Conservation (phyloP, 225 moss, liverwort and hornwort species). For the Neckera pumila region DNA sequence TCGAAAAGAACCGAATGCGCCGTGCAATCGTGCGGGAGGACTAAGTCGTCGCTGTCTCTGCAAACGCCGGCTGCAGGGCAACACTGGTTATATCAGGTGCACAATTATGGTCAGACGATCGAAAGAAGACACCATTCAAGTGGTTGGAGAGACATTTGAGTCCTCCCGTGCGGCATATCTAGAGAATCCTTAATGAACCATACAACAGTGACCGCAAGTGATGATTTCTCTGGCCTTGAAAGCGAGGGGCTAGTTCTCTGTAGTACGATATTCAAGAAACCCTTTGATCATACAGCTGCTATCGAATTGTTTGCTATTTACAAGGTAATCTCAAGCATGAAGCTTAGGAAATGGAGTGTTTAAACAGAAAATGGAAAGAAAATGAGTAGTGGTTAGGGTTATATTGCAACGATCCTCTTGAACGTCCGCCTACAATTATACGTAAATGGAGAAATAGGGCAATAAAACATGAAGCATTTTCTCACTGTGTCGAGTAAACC, state of each 20-base stretch:
- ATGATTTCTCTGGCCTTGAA: background rate
- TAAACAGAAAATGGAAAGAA: background rate
- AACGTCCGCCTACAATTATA: background rate
- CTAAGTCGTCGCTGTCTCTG: conserved; percentile 41
- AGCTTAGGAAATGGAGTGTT: background rate
- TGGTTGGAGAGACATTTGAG: background rate
- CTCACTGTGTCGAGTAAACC: background rate
- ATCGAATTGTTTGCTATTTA: background rate
- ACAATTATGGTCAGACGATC: background rate
- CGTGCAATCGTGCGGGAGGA: conserved; percentile 37
- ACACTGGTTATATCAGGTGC: background rate
- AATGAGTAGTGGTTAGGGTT: background rate
- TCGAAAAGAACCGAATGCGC: conserved; percentile 46
- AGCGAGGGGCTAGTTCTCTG: background rate
- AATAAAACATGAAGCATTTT: background rate
- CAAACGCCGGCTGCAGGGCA: conserved; percentile 29
- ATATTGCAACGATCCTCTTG: background rate
- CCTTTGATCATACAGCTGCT: background rate
- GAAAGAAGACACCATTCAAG: background rate
- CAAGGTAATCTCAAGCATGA: background rate
- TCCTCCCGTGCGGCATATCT: background rate
- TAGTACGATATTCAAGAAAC: background rate
- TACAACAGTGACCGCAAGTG: background rate
- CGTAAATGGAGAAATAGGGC: background rate
- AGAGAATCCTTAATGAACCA: background rate